These are phyloP conservation scores for Populus nigra DNA, from an alignment of 345 rosid genomes.

Conservation along the genomic window DNA sequence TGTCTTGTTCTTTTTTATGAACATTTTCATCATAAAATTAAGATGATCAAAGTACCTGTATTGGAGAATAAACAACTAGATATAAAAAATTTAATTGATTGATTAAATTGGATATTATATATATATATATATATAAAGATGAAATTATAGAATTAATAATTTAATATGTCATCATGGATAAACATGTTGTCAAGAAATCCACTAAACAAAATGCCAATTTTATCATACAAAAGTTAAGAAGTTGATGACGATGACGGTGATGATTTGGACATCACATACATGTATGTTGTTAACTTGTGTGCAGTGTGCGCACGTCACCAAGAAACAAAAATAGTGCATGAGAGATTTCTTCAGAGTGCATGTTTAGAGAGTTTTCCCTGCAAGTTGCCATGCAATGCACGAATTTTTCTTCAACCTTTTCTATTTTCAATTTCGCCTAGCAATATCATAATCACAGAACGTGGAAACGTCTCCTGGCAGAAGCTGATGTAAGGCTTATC, in stretches of 20 bases:
- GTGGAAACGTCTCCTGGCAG: neutral
- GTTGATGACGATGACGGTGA: neutral
- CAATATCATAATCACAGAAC: slow-evolving; percentile 9
- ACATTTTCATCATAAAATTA: too few relatives aligned
- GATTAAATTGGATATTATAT: too few relatives aligned
- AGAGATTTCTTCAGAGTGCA: neutral
- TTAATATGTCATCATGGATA: too few relatives aligned
- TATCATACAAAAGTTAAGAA: too few relatives aligned
- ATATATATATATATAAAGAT: too few relatives aligned
- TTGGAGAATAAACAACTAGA: too few relatives aligned
- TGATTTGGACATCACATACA: neutral
- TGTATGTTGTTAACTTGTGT: neutral
- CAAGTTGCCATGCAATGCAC: neutral
- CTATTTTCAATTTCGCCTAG: neutral
- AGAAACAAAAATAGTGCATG: neutral
- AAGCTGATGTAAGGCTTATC: slow-evolving; percentile 22
- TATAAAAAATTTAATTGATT: too few relatives aligned
- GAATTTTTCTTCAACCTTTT: neutral
- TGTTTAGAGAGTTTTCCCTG: neutral
- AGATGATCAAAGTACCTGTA: too few relatives aligned
- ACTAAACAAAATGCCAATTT: too few relatives aligned
- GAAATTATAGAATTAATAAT: too few relatives aligned
- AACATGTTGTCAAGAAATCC: too few relatives aligned
- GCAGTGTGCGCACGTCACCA: neutral
- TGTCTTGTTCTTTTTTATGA: too few relatives aligned